Evolutionary conservation across 179 eudicot species (phyloP).

Genomic region (Silene noctiflora): DNA sequence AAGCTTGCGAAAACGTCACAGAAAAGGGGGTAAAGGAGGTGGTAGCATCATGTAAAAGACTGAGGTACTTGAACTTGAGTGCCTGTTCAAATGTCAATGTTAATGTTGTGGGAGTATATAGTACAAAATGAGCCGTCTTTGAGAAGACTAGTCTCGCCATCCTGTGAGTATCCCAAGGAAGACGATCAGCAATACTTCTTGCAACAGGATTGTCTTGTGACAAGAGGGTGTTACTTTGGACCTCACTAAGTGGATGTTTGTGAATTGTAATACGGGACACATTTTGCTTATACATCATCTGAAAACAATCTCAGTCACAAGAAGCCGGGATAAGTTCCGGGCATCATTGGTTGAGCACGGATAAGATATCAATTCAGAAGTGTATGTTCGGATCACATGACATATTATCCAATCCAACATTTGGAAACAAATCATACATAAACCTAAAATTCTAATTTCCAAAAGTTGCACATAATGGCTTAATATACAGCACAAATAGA

Average conservation of each 20-base stretch:
- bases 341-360: too few relatives aligned
- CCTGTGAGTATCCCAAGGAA: conserved; percentile 19
- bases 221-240: too few relatives aligned
- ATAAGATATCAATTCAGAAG: too few relatives aligned
- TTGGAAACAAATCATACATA: too few relatives aligned
- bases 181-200: conserved; percentile 16
- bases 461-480: background rate
- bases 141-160: conserved; percentile 19
- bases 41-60: conserved; percentile 31
- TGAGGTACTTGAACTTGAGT: conserved; percentile 21
- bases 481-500: background rate
- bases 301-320: too few relatives aligned
- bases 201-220: conserved; percentile 22
- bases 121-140: conserved; percentile 21
- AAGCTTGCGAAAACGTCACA: conserved; percentile 17
- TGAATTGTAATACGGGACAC: too few relatives aligned
- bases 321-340: too few relatives aligned
- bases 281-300: too few relatives aligned
- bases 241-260: background rate
- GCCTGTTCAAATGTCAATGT: conserved; percentile 18
- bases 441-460: too few relatives aligned
- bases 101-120: conserved; percentile 18
- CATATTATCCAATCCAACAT: too few relatives aligned
- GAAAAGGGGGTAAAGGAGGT: conserved; percentile 33
- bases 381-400: too few relatives aligned